Evolutionary conservation across 2,329 filamentous ascomycete species (phyloP).

Genomic region (Pseudogymnoascus sp.): DNA sequence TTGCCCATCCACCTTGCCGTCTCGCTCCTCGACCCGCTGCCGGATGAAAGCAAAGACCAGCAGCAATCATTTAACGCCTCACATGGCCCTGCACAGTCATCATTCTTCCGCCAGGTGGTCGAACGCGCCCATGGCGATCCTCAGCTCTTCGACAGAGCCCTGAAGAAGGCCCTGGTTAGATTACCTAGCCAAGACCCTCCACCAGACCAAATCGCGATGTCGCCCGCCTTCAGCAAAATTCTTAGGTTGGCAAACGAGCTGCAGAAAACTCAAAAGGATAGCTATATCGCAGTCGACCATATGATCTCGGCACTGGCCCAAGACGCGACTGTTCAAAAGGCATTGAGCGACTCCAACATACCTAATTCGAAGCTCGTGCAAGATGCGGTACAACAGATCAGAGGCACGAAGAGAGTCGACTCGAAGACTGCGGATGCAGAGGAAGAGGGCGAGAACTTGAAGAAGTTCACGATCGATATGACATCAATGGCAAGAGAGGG

Average conservation of each 20-base stretch:
- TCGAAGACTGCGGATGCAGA: conserved; percentile 93
- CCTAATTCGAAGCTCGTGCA: conserved; percentile 87
- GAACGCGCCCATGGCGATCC: conserved; percentile 90
- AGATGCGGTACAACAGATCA: conserved; percentile 81
- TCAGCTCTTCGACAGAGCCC: conserved; percentile 75
- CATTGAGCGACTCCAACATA: conserved; percentile 78
- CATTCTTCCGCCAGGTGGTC: conserved; percentile 91
- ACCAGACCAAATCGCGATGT: conserved; percentile 76
- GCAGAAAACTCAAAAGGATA: conserved; percentile 96
- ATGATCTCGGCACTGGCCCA: conserved; percentile 79
- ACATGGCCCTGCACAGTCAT: conserved; percentile 50
- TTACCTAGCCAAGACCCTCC: conserved; percentile 91
- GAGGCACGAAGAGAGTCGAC: conserved; percentile 87
- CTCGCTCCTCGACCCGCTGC: conserved; percentile 65
- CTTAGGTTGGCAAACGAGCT: conserved; percentile 79
- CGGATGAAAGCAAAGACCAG: conserved; percentile 72
- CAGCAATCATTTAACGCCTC: conserved; percentile 58
- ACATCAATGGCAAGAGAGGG: conserved; percentile 92
- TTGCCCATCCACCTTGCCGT: conserved; percentile 84
- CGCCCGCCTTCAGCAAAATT: conserved; percentile 73
- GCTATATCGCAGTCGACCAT: conserved; percentile 89
- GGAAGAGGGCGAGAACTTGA: conserved; percentile 86
- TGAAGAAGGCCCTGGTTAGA: conserved; percentile 88
- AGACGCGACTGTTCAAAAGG: conserved; percentile 63
- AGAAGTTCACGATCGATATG: conserved; percentile 99